phyloP scores from a whole-genome alignment of 331 rosid species.

The Malus hybrid region DNA sequence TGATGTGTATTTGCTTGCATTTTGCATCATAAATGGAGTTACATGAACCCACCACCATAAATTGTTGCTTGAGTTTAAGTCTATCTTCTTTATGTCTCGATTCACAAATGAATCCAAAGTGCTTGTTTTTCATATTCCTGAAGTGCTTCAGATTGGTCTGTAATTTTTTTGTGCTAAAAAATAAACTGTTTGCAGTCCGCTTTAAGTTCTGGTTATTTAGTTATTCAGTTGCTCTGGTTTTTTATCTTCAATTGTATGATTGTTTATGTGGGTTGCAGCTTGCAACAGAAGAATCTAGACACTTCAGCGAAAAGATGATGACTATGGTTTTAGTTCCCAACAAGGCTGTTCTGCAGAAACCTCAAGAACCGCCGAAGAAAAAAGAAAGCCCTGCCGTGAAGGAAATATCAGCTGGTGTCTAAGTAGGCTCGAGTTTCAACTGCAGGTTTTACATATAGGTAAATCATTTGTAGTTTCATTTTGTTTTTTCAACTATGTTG shows the following conservation, averaged over 20 bases:
- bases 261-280: slow-evolving; percentile 47
- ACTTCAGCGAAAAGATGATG: slow-evolving; percentile 68
- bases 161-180: not conserved
- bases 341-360: slow-evolving; percentile 60
- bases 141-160: not conserved
- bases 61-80: not conserved
- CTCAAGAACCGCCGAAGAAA: slow-evolving; percentile 68
- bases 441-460: slow-evolving; percentile 24
- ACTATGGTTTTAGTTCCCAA: slow-evolving; percentile 71
- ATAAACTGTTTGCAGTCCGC: not conserved
- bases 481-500: slow-evolving; percentile 23
- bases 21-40: not conserved
- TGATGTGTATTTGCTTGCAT: not conserved
- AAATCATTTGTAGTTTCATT: slow-evolving; percentile 16
- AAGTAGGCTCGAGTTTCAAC: slow-evolving; percentile 16
- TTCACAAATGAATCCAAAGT: not conserved
- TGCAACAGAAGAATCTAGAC: slow-evolving; percentile 79
- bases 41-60: not conserved
- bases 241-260: not conserved
- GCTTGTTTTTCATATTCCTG: not conserved
- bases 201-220: not conserved
- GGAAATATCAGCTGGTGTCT: slow-evolving; percentile 73
- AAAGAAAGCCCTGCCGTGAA: slow-evolving; percentile 37
- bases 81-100: not conserved
- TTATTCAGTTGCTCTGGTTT: not conserved